A percentile compares a stretch with the other conserved stretches of the same genome.
phyloP scores from a whole-genome alignment of 2,329 filamentous ascomycete genomes.

The Stemphylium beticola region DNA sequence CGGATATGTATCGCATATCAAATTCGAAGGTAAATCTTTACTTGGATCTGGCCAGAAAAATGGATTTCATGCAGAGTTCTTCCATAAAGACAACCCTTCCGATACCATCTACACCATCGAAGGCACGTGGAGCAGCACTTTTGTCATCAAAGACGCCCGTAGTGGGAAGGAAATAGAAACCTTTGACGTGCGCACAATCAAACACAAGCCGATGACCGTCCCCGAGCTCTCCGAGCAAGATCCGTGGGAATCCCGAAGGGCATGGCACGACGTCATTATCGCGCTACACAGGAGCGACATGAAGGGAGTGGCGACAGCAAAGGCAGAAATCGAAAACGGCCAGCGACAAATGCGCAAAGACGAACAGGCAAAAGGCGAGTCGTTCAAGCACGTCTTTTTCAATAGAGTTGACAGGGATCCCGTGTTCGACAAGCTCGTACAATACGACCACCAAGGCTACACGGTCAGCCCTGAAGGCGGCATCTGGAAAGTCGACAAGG shows the following conservation, averaged over 20 bases:
- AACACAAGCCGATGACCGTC: slow-evolving; percentile 29
- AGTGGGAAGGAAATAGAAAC: slow-evolving; percentile 46
- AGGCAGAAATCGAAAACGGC: slow-evolving; percentile 44
- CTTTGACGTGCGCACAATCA: slow-evolving; percentile 38
- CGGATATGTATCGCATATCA: slow-evolving; percentile 51
- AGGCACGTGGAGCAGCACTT: slow-evolving; percentile 52
- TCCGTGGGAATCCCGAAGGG: slow-evolving; percentile 54
- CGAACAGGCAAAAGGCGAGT: slow-evolving; percentile 43
- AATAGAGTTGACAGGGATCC: slow-evolving; percentile 35
- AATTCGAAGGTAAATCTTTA: slow-evolving; percentile 53
- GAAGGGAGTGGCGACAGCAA: slow-evolving; percentile 44
- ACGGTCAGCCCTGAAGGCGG: slow-evolving; percentile 34
- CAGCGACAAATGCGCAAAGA: slow-evolving; percentile 52
- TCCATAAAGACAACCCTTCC: slow-evolving; percentile 41
- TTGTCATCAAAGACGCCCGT: slow-evolving; percentile 46
- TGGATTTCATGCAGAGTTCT: slow-evolving; percentile 48
- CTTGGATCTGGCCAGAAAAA: slow-evolving; percentile 52
- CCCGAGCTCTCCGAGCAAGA: slow-evolving; percentile 49
- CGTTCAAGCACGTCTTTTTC: slow-evolving; percentile 53
- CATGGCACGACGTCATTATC: slow-evolving; percentile 52
- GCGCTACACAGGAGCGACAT: slow-evolving; percentile 51
- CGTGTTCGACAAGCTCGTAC: slow-evolving; percentile 33
- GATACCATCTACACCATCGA: slow-evolving; percentile 48
- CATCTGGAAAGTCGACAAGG: slow-evolving; percentile 41
- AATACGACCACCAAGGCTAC: slow-evolving; percentile 26